These are phyloP conservation scores for Syzygium oleosum DNA, from an alignment of 345 rosid species.

Conservation along the genomic window DNA sequence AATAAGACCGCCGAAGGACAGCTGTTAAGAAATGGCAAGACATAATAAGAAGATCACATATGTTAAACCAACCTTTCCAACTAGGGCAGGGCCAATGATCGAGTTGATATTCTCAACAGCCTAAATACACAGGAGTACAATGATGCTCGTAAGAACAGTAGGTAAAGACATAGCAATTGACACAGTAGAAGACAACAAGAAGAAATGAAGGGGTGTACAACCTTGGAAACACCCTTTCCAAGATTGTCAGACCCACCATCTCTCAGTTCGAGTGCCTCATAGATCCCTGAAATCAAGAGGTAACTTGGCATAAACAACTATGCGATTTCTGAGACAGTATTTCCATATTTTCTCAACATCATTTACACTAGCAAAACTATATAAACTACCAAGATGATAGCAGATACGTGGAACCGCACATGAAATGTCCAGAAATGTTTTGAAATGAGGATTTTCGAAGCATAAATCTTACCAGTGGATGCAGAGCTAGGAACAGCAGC, in stretches of 20 bases:
- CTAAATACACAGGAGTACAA: conserved; percentile 13
- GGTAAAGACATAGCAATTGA: neutral
- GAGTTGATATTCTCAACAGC: conserved; percentile 75
- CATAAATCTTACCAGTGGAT: conserved; percentile 57
- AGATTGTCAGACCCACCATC: conserved; percentile 94
- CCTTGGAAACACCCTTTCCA: conserved; percentile 89
- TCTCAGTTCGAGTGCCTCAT: conserved; percentile 81
- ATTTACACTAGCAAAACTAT: neutral
- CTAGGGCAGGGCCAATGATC: conserved; percentile 76
- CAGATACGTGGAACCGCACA: neutral
- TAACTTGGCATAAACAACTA: neutral
- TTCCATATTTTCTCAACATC: neutral
- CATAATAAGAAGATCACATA: neutral
- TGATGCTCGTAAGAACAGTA: neutral
- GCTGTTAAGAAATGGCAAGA: neutral
- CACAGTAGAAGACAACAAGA: neutral
- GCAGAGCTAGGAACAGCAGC: conserved; percentile 95
- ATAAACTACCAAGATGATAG: neutral
- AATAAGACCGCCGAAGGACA: neutral
- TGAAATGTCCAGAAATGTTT: neutral
- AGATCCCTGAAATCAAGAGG: conserved; percentile 35
- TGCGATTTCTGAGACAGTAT: neutral
- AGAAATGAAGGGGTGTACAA: neutral
- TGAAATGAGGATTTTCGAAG: neutral
- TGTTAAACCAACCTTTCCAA: conserved; percentile 53